Base-by-base conservation (phyloP, 2,329 filamentous ascomycete species). In the Lachnellula occidentalis region DNA sequence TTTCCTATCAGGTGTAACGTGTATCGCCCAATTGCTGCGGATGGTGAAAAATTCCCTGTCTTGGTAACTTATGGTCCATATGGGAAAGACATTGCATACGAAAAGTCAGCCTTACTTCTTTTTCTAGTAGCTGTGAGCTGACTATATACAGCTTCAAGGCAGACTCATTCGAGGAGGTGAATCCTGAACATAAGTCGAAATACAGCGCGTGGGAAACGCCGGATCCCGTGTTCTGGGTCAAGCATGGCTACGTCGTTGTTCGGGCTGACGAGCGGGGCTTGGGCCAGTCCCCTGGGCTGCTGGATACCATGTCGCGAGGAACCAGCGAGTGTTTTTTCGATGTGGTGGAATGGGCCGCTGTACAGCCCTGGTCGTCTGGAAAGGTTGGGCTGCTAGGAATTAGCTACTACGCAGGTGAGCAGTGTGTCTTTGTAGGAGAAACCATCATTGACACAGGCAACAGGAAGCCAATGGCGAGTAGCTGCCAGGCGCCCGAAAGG, bases 1-100 rank as follows among this genome's bases (percentile, higher is more conserved):
- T 72, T 74, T 3, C 66, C 77, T 2, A 71, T 80, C 4, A 67
- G 78, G 11, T 74, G 71, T 63, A 80, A 79, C 64, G 72, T 80
- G 2, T 80, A 79, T 58, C 69, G 76, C 2, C 77, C 77, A 1
- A 77, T 76, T 46, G 58, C 54, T 7, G 43, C 57, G 1, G 67
- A 73, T 21, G 72, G 67, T 57, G 51, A 51, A 9, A 66, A 59
- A 42, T 75, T 75, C 21, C 86, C 86, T 0, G 85, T 87, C 0
- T 67, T 89, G 8, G 80, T 86, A 2, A 89, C 85, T 0, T 89
- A 89, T 59, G 86, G 86, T 0, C 86, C 86, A 0, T 89, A 89
- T 59, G 86, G 86, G 45, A 89, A 90, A 61, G 85, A 89, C 61
- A 86, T 88, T 36, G 79, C 76, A 19, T 88, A 88, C 66, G 72